Evolutionary conservation across 2,329 filamentous ascomycete species (phyloP), one percentile per base, ranked within the genome.

Genomic region (Trichoderma arundinaceum): DNA sequence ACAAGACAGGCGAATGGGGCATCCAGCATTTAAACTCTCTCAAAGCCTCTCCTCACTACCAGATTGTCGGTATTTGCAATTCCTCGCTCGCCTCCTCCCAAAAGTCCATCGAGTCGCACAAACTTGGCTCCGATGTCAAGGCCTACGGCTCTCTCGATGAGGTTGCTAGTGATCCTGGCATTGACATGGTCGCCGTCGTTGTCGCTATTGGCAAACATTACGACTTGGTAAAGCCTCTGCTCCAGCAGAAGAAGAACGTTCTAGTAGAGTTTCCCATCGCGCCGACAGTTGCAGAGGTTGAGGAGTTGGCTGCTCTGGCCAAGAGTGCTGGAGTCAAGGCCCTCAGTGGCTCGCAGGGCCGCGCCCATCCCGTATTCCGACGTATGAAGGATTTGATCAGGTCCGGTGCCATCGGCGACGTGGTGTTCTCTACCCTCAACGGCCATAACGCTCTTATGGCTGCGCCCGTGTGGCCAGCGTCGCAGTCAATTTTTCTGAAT

Each of bases 151-250:
- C 54, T 46, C 28, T 58, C 28, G 39, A 58, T 9, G 54, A 58
- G n/a, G 54, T 58, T 46, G 41, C 33, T 46, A 58, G n/a, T 35
- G 54, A 58, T 46, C 54, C 54, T 46, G 6, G 1, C 7, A 6
- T 58, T 35, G 54, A 58, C 10, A 58, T 58, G 54, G 41, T 58
- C 10, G 35, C 54, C 22, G n/a, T 58, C 7, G 54, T 58, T 46
- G 54, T 58, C n/a, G 54, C 54, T 13, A 58, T 58, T 46, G 54
- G 54, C 22, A 58, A 58, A 19, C 54, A 58, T 58, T 58, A 58
- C 41, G 9, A 58, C 19, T 44, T 58, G 28, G 19, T 58, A 13
- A 58, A 58, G 28, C 54, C 54, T 58, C 28, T 58, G n/a, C 54
- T 58, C 7, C 39, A 58, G 41, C 54, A 58, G 15, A 58, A 58